Percentiles rank a stretch among this genome's conserved stretches.
Evolutionary conservation across 768 basidiomycete genomes (phyloP).

Genomic region (Leccinum broughii): DNA sequence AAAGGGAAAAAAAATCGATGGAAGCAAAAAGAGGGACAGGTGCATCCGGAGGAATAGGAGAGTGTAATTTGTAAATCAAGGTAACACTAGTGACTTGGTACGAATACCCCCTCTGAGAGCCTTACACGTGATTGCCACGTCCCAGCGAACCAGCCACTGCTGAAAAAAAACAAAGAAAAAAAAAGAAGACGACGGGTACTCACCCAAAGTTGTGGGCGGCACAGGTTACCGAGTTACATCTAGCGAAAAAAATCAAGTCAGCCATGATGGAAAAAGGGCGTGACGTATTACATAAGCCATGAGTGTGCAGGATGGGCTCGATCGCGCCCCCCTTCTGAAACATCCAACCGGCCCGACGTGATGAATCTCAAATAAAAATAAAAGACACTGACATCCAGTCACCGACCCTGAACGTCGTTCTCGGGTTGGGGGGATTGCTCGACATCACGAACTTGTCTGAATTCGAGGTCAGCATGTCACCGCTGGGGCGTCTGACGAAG

Average conservation of each 20-base stretch:
- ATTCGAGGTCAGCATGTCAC: not conserved
- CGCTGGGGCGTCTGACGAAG: constrained; percentile 6
- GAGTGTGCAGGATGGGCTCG: constrained; percentile 5
- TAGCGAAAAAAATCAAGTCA: constrained; percentile 28
- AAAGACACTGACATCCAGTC: constrained; percentile 71
- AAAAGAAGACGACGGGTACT: constrained; percentile 35
- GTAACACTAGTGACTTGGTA: constrained; percentile 19
- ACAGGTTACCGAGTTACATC: constrained; percentile 68
- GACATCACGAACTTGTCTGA: constrained; percentile 56
- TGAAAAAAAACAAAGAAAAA: not conserved
- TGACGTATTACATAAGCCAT: not conserved
- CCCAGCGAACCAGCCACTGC: constrained; percentile 1
- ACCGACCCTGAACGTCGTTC: constrained; percentile 63
- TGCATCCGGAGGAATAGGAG: constrained; percentile 30
- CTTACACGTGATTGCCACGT: constrained; percentile 5
- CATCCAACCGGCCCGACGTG: constrained; percentile 8
- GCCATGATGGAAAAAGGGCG: constrained; percentile 4
- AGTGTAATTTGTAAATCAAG: constrained; percentile 28
- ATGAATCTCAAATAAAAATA: constrained; percentile 21
- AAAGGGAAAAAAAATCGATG: not conserved
- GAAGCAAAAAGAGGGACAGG: constrained; percentile 10
- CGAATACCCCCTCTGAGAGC: constrained; percentile 8
- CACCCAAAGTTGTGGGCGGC: constrained; percentile 86
- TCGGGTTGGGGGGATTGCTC: constrained; percentile 70
- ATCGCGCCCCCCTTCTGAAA: constrained; percentile 20